These are phyloP conservation scores for Knoxia roxburghii DNA, from an alignment of 257 asterid species.

Conservation along the genomic window DNA sequence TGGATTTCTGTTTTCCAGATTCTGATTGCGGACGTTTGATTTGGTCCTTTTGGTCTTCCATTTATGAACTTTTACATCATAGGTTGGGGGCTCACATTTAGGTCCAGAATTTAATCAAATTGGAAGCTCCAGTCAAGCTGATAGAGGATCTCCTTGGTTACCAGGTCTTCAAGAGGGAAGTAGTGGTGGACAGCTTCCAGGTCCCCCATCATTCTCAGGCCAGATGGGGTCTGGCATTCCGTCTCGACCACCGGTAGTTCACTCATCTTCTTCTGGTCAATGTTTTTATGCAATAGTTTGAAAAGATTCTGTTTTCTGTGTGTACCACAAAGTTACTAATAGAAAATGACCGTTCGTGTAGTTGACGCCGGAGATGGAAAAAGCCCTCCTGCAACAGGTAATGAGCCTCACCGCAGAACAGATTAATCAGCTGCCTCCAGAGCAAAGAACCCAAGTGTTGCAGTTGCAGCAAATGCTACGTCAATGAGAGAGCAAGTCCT, in stretches of 20 bases:
- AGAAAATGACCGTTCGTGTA: slow-evolving; percentile 27
- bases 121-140: slow-evolving; percentile 67
- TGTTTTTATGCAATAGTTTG: neutral
- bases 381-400: slow-evolving; percentile 83
- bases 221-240: slow-evolving; percentile 66
- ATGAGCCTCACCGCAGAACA: slow-evolving; percentile 91
- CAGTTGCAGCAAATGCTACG: slow-evolving; percentile 94
- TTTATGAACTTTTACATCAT: slow-evolving; percentile 14
- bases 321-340: neutral
- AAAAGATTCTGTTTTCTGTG: neutral
- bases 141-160: slow-evolving; percentile 56
- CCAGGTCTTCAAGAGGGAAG: slow-evolving; percentile 52
- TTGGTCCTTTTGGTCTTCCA: slow-evolving; percentile 4
- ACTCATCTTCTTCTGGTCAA: slow-evolving; percentile 12
- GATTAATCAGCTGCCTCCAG: slow-evolving; percentile 76
- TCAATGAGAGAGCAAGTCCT: slow-evolving; percentile 26
- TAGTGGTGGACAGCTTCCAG: slow-evolving; percentile 44
- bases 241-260: slow-evolving; percentile 54
- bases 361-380: slow-evolving; percentile 86
- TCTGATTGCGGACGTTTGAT: neutral
- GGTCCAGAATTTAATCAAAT: slow-evolving; percentile 71
- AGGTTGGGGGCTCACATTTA: slow-evolving; percentile 66
- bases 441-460: slow-evolving; percentile 84
- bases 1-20: neutral
- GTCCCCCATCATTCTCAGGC: slow-evolving; percentile 48